Base-by-base conservation (phyloP, 768 basidiomycete species). In the Trametes gibbosa region DNA sequence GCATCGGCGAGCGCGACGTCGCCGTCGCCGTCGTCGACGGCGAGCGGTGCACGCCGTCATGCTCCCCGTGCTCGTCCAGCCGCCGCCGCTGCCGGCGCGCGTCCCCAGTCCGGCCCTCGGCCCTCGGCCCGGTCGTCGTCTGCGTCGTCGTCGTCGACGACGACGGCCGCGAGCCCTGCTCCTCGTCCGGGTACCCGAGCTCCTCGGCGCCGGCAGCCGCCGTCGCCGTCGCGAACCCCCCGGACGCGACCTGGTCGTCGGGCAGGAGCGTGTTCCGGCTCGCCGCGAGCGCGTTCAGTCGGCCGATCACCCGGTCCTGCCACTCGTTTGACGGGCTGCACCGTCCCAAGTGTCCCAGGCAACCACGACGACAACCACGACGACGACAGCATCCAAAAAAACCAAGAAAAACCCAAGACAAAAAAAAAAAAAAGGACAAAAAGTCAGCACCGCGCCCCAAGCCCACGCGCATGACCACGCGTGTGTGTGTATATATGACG, bases 311-410 rank as follows among this genome's bases (percentile, higher is more conserved):
- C 45, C 77, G 76, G 65, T 90, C 89, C 71, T 92, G 91, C 90
- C 90, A 92, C 72, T 92, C 89, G 62, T 85, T 86, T 23, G 89
- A 87, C 17, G 90, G 89, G 63, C 89, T 91, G 50, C 17, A n/a
- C 35, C 35, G 19, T 13, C 27, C 54, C n/a, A n/a, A n/a, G n/a
- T n/a, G n/a, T n/a, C n/a, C n/a, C n/a, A n/a, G n/a, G n/a, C n/a
- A n/a, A n/a, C n/a, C n/a, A n/a, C n/a, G n/a, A n/a, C n/a, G n/a
- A 32, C 29, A 32, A 32, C 4, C 29, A 32, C 29, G 10, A 32
- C 29, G 10, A 32, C 4, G 10, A 32, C 4, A 32, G 4, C 29
- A 32, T 10, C 4, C 4, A 32, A 32, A 32, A 4, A 4, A 4
- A 32, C 10, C 29, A 32, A 10, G 5, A 32, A 32, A 32, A 32